Evolutionary conservation across 441 rosid species (phyloP).

Genomic region (Populus trichocarpa): DNA sequence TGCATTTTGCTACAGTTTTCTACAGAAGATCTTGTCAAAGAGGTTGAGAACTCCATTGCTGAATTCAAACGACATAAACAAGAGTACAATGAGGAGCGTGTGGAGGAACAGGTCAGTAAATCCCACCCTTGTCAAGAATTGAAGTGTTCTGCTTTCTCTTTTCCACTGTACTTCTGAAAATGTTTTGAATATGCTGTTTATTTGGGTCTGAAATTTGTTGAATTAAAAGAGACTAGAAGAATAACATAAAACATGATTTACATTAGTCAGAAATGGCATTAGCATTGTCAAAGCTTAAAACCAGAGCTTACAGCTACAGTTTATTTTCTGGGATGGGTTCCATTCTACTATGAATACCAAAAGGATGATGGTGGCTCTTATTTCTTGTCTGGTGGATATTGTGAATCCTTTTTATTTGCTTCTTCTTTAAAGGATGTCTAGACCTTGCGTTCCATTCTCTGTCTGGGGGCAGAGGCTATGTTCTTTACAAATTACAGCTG

Average conservation of each 20-base stretch:
- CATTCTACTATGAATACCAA: background rate
- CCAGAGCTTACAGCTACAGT: background rate
- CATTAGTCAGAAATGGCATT: background rate
- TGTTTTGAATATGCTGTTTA: background rate
- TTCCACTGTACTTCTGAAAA: background rate
- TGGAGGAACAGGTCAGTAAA: conserved; percentile 71
- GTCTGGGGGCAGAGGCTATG: background rate
- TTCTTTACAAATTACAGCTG: background rate
- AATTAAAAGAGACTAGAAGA: background rate
- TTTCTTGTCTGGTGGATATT: background rate
- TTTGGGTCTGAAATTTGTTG: background rate
- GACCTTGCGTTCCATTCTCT: background rate
- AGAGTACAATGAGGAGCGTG: conserved; percentile 75
- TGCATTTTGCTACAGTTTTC: conserved; percentile 51
- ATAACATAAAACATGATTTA: background rate
- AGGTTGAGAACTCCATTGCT: conserved; percentile 71
- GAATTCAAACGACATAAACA: conserved; percentile 83
- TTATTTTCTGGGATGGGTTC: background rate
- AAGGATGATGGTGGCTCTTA: background rate
- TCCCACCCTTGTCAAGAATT: background rate
- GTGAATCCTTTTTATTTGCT: no score
- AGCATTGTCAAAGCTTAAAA: background rate
- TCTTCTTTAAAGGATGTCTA: background rate
- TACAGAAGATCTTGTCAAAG: conserved; percentile 80
- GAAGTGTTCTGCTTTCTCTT: background rate